Evolutionary conservation across 106 monocot genomes (phyloP).

Genomic region (Acorus gramineus): DNA sequence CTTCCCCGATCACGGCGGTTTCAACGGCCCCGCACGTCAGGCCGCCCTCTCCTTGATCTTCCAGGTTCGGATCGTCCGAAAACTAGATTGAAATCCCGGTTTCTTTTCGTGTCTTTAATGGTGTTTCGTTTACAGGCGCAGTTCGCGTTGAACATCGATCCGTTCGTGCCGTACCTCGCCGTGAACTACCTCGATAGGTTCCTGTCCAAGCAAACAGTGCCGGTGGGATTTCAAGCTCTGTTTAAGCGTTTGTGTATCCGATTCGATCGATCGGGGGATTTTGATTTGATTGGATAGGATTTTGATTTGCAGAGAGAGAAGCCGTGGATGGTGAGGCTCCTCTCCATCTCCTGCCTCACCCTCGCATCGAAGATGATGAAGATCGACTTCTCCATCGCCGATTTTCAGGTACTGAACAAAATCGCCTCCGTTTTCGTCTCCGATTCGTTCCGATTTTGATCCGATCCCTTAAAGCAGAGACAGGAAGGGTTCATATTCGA

Average conservation of each 20-base stretch:
- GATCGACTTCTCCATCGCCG: constrained; percentile 26
- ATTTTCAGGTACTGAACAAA: constrained; percentile 42
- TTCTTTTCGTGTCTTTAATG: no score
- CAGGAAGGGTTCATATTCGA: constrained; percentile 58
- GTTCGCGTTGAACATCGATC: constrained; percentile 41
- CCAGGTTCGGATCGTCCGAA: constrained; percentile 24
- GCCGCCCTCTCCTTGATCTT: constrained; percentile 44
- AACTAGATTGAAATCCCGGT: no score
- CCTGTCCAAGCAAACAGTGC: constrained; percentile 49
- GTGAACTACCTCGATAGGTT: constrained; percentile 82
- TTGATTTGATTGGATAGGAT: not conserved
- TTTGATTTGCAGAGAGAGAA: constrained; percentile 30
- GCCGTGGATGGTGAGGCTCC: constrained; percentile 77
- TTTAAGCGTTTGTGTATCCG: not conserved
- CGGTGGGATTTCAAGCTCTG: constrained; percentile 20
- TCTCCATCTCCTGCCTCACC: constrained; percentile 67
- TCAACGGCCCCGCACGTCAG: constrained; percentile 21
- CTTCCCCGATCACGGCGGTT: constrained; percentile 11
- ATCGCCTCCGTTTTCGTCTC: not conserved
- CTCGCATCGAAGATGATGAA: constrained; percentile 89
- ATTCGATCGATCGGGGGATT: not conserved
- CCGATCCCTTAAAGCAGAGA: constrained; percentile 9
- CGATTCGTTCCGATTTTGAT: not conserved
- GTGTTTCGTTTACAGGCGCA: constrained; percentile 27
- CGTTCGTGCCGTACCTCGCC: constrained; percentile 63